phyloP scores from a whole-genome alignment of 2,329 filamentous ascomycete genomes.

The Colletotrichum somersetense region DNA sequence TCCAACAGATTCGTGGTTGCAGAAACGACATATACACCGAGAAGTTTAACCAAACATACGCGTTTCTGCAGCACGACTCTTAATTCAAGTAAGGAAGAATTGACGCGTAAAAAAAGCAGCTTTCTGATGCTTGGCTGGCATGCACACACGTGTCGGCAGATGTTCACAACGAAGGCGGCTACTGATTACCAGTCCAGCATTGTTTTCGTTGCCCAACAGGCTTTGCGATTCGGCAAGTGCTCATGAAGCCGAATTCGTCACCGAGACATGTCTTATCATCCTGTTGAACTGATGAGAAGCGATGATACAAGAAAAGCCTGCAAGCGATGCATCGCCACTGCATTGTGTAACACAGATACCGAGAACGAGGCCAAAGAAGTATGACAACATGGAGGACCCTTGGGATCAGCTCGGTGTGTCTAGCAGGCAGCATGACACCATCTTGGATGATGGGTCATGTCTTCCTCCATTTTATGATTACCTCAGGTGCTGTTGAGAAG shows the following conservation, averaged over 20 bases:
- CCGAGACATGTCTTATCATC: no score
- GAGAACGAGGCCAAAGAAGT: not conserved
- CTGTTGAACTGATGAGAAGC: no score
- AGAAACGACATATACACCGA: not conserved
- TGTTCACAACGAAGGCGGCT: not conserved
- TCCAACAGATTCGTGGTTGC: not conserved
- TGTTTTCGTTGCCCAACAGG: not conserved
- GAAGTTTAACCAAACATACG: not conserved
- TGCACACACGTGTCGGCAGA: not conserved
- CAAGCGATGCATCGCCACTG: not conserved
- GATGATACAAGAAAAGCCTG: no score
- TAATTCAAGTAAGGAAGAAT: not conserved
- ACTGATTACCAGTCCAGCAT: no score
- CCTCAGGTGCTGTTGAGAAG: no score
- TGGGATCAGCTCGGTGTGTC: not conserved
- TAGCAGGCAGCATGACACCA: not conserved
- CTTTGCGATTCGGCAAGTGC: no score
- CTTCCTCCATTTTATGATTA: not conserved
- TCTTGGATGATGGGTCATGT: not conserved
- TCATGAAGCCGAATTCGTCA: no score
- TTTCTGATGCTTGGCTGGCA: not conserved
- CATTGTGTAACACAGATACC: not conserved
- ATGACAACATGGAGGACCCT: not conserved
- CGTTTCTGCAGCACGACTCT: not conserved
- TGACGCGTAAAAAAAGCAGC: not conserved